phyloP scores from a whole-genome alignment of 2,329 filamentous ascomycete genomes.

The Gliomastix tumulicola region DNA sequence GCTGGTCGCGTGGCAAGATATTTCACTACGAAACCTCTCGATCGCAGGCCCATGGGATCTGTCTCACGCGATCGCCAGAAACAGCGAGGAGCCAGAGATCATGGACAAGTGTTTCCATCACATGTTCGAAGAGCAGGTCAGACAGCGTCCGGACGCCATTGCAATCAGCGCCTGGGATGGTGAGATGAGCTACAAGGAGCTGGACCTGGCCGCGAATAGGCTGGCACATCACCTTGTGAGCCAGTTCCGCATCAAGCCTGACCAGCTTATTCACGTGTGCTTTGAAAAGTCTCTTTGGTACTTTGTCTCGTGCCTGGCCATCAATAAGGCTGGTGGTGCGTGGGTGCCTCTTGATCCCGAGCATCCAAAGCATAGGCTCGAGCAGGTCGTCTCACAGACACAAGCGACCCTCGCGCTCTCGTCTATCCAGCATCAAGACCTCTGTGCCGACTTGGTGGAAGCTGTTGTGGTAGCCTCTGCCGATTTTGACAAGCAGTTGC shows the following conservation, averaged over 20 bases:
- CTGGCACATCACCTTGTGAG: slow-evolving; percentile 24
- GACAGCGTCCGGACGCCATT: background rate
- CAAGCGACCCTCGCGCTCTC: background rate
- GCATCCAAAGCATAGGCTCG: slow-evolving; percentile 1
- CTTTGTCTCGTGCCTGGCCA: slow-evolving; percentile 3
- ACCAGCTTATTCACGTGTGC: slow-evolving; percentile 2
- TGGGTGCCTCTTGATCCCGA: slow-evolving; percentile 4
- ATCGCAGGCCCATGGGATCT: slow-evolving; percentile 4
- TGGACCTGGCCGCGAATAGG: slow-evolving; percentile 25
- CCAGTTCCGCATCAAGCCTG: background rate
- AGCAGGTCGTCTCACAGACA: background rate
- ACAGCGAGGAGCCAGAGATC: background rate
- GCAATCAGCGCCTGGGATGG: slow-evolving; percentile 32
- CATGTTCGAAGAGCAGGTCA: slow-evolving; percentile 2
- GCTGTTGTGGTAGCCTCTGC: background rate
- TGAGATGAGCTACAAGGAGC: slow-evolving; percentile 28
- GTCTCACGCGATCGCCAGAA: slow-evolving; percentile 1
- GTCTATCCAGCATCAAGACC: background rate
- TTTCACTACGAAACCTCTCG: slow-evolving; percentile 1
- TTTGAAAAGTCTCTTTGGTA: slow-evolving; percentile 5
- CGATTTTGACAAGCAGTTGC: slow-evolving; percentile 17
- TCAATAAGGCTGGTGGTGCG: slow-evolving; percentile 5
- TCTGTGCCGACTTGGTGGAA: background rate
- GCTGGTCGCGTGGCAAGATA: slow-evolving; percentile 8
- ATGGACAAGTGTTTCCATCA: slow-evolving; percentile 1